A percentile compares a stretch with the other conserved stretches of the same genome.
phyloP scores from a whole-genome alignment of 192 early-diverging fungal genomes.

The Coemansia sp. region DNA sequence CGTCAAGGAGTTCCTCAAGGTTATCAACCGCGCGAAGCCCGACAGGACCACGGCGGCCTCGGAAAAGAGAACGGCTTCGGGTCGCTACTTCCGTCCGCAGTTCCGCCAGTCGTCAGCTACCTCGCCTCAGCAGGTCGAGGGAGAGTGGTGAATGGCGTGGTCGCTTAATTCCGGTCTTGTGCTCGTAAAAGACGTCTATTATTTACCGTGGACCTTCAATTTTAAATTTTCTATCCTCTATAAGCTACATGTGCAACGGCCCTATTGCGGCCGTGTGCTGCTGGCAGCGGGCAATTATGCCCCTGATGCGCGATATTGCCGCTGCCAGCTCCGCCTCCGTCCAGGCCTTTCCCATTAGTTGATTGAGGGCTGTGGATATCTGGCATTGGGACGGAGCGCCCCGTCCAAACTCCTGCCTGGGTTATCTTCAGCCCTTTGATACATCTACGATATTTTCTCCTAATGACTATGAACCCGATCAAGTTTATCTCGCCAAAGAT shows the following conservation, averaged over 20 bases:
- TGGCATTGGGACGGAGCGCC: neutral
- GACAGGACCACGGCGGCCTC: conserved; percentile 62
- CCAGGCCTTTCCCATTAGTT: conserved; percentile 11
- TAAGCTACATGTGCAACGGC: neutral
- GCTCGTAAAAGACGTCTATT: neutral
- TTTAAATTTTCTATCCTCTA: neutral
- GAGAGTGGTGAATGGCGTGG: conserved; percentile 28
- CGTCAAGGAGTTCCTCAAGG: conserved; percentile 95
- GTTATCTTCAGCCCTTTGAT: neutral
- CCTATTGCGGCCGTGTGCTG: neutral
- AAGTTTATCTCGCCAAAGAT: conserved; percentile 16
- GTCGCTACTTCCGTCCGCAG: conserved; percentile 56
- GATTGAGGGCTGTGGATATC: neutral
- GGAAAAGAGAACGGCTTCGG: conserved; percentile 72
- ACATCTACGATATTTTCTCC: neutral
- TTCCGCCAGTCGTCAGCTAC: conserved; percentile 42
- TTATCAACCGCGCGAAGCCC: conserved; percentile 97
- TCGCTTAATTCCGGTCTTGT: neutral
- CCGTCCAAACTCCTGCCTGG: neutral
- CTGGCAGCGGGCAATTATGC: neutral
- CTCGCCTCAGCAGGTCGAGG: conserved; percentile 34
- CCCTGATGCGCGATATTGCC: neutral
- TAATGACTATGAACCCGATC: neutral
- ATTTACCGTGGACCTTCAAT: neutral
- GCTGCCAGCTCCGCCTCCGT: neutral